Percentiles rank a stretch among this genome's conserved stretches.
Evolutionary conservation across 345 rosid genomes (phyloP).

Genomic region (Aegle marmelos): DNA sequence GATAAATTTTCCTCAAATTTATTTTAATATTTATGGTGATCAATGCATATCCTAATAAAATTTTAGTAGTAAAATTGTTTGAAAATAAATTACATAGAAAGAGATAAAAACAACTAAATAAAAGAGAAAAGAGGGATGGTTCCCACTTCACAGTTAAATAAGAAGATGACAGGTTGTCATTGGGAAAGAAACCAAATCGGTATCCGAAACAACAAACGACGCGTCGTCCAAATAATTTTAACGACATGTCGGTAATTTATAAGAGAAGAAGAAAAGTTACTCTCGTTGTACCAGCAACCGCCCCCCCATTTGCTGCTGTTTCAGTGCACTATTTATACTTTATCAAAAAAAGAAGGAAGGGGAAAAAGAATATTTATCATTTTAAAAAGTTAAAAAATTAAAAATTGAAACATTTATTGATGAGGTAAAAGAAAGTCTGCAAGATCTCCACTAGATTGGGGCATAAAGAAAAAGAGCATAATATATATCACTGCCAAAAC

Average conservation of each 20-base stretch:
- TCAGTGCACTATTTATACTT: constrained; percentile 5
- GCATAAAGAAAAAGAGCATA: no score
- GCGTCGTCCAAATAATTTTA: not conserved
- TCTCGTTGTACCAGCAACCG: not conserved
- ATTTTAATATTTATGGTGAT: not conserved
- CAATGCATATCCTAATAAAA: not conserved
- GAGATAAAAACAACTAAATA: not conserved
- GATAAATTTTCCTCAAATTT: no score
- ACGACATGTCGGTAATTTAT: not conserved
- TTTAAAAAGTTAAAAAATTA: not conserved
- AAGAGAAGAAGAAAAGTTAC: not conserved
- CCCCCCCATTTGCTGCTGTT: not conserved
- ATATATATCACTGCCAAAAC: constrained; percentile 13
- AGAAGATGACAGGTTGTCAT: not conserved
- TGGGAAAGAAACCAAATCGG: not conserved
- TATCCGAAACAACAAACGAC: not conserved
- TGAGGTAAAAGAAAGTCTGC: constrained; percentile 1
- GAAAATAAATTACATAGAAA: no score
- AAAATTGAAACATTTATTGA: not conserved
- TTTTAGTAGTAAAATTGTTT: not conserved
- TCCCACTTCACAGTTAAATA: not conserved
- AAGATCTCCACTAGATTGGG: constrained; percentile 24
- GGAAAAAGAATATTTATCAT: not conserved
- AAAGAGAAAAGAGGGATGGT: not conserved
- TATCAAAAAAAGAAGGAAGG: not conserved